Evolutionary conservation across 345 rosid genomes (phyloP).

Genomic region (Hibiscus mutabilis): DNA sequence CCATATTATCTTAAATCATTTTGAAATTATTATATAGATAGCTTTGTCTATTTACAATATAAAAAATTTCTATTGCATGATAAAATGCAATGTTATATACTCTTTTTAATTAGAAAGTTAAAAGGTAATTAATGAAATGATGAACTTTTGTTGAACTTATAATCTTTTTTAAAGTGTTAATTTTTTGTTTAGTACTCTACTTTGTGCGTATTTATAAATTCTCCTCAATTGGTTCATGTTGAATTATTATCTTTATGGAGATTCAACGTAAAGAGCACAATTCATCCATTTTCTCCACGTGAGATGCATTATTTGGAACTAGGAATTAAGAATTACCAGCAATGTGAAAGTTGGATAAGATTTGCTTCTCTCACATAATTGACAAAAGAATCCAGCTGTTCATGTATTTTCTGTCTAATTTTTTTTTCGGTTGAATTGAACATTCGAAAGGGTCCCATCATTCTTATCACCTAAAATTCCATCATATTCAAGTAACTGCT

Average conservation of each 20-base stretch:
- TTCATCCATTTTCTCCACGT: not conserved
- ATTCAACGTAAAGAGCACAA: not conserved
- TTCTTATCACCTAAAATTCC: not conserved
- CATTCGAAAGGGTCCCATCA: not conserved
- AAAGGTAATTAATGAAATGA: too few species aligned
- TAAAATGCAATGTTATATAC: too few species aligned
- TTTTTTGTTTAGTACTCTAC: not conserved
- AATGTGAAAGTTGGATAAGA: not conserved
- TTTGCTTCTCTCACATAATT: not conserved
- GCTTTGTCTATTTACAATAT: too few species aligned
- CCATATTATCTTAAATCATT: too few species aligned
- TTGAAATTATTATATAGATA: too few species aligned
- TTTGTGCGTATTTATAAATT: not conserved
- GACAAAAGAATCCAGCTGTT: not conserved
- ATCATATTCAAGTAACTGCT: too few species aligned
- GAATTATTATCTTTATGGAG: not conserved
- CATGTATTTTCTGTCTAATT: not conserved
- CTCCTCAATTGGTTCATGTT: not conserved
- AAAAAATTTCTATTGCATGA: too few species aligned
- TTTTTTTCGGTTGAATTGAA: not conserved
- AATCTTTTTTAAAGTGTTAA: not conserved
- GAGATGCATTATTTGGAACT: not conserved
- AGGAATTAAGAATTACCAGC: not conserved
- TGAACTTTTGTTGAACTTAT: not conserved
- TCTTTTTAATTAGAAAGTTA: too few species aligned